Base-by-base conservation (phyloP, 768 basidiomycete genomes). In the Phaeolepiota aurea region DNA sequence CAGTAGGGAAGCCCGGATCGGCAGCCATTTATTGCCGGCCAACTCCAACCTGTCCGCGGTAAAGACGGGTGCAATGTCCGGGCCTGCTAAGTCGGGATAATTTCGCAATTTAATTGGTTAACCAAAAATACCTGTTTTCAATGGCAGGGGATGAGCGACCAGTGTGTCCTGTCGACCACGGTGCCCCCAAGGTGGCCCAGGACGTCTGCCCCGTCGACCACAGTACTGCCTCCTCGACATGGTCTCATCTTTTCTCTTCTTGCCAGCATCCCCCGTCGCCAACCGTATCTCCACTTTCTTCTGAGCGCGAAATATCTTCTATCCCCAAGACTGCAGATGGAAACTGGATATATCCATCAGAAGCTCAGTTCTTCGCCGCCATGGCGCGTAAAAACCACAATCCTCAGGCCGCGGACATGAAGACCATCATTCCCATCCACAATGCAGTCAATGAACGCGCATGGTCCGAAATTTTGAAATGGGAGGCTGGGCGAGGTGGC, bases 271-370 rank as follows among this genome's bases (percentile, higher is more conserved):
- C 45, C n/a, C 40, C 58, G 4, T 40, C 53, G 25, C 37, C 53
- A 5, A 41, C 50, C 14, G 25, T 50, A 5, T 43, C 61, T 2
- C 41, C 65, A 14, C 69, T 93, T 37, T 84, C 88, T 2, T 69
- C 63, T 11, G 75, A 87, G 4, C 80, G 94, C 47, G 83, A 89
- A 57, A 69, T 74, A 20, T 96, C 92, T 4, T 87, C 88, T 19
- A 98, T 98, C 56, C 94, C 94, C 13, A 78, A 81, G 52, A 57
- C 65, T 14, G 61, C 69, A 31, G 77, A 78, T 37, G 72, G 71
- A 32, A 83, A 90, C 42, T 99, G 96, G 96, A 87, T 96, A 36
- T 99, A 99, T 62, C 96, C 96, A 16, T 97, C 94, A 14, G 90
- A 97, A 57, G 79, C 86, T n/a, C 94, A 97, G 63, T 99, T 99